These are phyloP conservation scores for Coniochaeta hoffmannii DNA, from an alignment of 2,329 filamentous ascomycete genomes.

Conservation along the genomic window DNA sequence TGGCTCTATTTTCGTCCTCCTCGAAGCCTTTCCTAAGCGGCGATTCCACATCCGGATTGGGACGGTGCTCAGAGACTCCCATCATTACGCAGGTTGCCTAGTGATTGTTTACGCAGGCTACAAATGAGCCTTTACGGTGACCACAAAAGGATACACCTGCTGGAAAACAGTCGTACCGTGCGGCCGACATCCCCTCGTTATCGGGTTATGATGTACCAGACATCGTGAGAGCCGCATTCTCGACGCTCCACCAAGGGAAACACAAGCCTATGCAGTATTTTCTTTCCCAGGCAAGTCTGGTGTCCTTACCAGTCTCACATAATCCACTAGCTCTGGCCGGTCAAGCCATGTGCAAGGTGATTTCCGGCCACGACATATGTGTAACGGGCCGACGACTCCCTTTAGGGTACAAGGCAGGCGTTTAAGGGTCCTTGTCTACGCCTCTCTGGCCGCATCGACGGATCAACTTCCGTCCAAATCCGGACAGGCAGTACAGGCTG, in stretches of 20 bases:
- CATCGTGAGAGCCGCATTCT: not conserved
- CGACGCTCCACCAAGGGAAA: not conserved
- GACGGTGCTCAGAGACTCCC: not conserved
- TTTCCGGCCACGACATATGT: not conserved
- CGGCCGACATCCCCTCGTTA: not conserved
- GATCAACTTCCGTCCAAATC: not conserved
- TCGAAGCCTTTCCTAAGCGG: too few species aligned
- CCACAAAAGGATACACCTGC: not conserved
- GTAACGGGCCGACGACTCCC: not conserved
- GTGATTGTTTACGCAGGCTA: not conserved
- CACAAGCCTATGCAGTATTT: not conserved
- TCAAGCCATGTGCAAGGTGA: not conserved
- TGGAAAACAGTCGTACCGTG: not conserved
- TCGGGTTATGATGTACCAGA: not conserved
- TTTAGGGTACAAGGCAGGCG: not conserved
- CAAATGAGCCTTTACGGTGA: not conserved
- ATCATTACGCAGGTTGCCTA: not conserved
- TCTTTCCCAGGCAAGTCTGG: not conserved
- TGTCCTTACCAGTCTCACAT: not conserved
- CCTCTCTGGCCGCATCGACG: not conserved
- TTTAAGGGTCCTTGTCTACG: not conserved
- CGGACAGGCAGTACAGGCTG: not conserved
- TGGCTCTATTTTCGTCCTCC: too few species aligned
- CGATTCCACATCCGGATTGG: too few species aligned
- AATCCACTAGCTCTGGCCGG: not conserved